Evolutionary conservation across 805 yeast species (phyloP).

Genomic region (Ogataea wickerhamii): DNA sequence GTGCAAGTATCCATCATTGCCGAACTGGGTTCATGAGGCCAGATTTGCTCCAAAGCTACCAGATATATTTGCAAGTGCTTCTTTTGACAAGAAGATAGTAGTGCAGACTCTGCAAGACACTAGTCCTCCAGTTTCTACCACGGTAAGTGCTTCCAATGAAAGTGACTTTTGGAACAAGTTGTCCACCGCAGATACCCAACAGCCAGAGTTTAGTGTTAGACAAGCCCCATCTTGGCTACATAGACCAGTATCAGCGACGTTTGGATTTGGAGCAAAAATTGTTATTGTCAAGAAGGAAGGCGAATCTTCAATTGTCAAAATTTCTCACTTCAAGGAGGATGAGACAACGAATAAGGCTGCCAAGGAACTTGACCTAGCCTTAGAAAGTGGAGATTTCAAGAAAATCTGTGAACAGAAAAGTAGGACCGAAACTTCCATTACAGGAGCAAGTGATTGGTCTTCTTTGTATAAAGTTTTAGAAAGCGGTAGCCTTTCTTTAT

Average conservation of each 20-base stretch:
- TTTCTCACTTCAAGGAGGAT: conserved; percentile 34
- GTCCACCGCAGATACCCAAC: conserved; percentile 63
- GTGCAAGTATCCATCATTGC: conserved; percentile 86
- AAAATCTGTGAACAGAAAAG: conserved; percentile 55
- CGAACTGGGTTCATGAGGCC: conserved; percentile 91
- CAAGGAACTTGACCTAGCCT: conserved; percentile 49
- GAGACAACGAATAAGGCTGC: conserved; percentile 35
- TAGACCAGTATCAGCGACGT: conserved; percentile 67
- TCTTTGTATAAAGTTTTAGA: conserved; percentile 49
- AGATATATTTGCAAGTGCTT: conserved; percentile 82
- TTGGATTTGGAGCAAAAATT: conserved; percentile 93
- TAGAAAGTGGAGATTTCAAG: conserved; percentile 51
- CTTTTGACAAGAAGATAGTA: conserved; percentile 78
- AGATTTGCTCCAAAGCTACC: conserved; percentile 86
- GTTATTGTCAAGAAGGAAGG: conserved; percentile 45
- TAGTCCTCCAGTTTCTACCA: conserved; percentile 48
- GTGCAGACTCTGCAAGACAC: conserved; percentile 90
- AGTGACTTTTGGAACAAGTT: conserved; percentile 84
- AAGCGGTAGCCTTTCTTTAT: conserved; percentile 48
- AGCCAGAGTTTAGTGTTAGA: conserved; percentile 63
- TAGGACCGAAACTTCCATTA: conserved; percentile 36
- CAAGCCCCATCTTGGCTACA: conserved; percentile 92
- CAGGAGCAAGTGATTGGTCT: conserved; percentile 52
- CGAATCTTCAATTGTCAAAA: conserved; percentile 37
- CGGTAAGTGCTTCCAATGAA: conserved; percentile 46